phyloP scores from a whole-genome alignment of 371 early-diverging fungal genomes.

The Mortierella sp. region DNA sequence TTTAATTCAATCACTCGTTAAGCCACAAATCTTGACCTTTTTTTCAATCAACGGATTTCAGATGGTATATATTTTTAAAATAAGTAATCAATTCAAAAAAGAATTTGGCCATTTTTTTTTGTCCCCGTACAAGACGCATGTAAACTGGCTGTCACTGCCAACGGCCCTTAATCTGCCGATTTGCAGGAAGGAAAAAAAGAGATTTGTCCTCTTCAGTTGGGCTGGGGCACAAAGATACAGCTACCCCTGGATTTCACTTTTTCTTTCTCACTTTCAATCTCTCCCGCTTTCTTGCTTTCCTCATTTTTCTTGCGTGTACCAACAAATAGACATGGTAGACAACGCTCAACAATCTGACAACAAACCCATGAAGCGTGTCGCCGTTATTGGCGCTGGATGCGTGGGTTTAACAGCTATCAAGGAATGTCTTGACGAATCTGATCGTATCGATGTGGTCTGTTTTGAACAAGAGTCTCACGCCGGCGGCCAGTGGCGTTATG shows the following conservation, averaged over 20 bases:
- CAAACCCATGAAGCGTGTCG: conserved; percentile 16
- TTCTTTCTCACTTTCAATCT: not conserved
- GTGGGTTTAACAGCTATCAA: conserved; percentile 64
- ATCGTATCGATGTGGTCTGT: conserved; percentile 61
- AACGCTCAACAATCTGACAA: not conserved
- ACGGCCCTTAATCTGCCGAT: too few species aligned
- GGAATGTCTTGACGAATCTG: conserved; percentile 61
- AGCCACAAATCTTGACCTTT: too few species aligned
- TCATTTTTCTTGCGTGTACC: not conserved
- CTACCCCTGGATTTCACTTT: not conserved
- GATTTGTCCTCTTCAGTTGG: too few species aligned
- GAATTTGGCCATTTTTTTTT: too few species aligned
- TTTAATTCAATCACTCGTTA: too few species aligned
- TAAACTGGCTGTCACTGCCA: too few species aligned
- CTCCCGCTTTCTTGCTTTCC: not conserved
- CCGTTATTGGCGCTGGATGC: conserved; percentile 20
- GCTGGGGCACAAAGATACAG: too few species aligned
- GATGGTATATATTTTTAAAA: too few species aligned
- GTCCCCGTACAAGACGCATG: too few species aligned
- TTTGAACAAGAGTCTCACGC: conserved; percentile 61
- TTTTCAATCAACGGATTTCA: too few species aligned
- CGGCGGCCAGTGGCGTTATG: conserved; percentile 68
- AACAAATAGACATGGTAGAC: not conserved
- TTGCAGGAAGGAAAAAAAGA: too few species aligned
- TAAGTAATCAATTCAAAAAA: too few species aligned